Evolutionary conservation across 148 eudicot species (phyloP).

Genomic region (Nepenthes mirabilis): DNA sequence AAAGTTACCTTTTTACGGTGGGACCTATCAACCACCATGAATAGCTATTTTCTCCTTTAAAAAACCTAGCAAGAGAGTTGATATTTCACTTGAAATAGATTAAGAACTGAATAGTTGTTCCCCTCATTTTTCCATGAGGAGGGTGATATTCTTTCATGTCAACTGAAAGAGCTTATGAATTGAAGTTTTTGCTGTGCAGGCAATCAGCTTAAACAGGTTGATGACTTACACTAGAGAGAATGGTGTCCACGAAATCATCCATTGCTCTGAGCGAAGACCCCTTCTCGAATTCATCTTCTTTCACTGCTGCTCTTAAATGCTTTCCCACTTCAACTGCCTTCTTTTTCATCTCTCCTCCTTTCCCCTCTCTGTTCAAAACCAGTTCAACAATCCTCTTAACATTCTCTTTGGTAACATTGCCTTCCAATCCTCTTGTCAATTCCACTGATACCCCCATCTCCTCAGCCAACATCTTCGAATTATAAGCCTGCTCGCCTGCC

Average conservation of each 20-base stretch:
- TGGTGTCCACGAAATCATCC: conserved; percentile 4
- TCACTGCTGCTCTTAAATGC: conserved; percentile 23
- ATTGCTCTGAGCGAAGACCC: conserved; percentile 10
- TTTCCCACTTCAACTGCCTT: conserved; percentile 34
- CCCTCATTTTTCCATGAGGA: too few species aligned
- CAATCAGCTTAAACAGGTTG: too few species aligned
- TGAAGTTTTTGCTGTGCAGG: too few species aligned
- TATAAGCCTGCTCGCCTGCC: conserved; percentile 52
- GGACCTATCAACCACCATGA: too few species aligned
- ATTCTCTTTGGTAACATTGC: conserved; percentile 25
- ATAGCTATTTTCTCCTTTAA: too few species aligned
- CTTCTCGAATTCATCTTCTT: conserved; percentile 9
- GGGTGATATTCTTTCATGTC: too few species aligned
- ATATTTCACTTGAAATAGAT: too few species aligned
- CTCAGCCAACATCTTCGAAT: conserved; percentile 56
- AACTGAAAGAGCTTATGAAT: too few species aligned
- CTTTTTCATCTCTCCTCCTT: conserved; percentile 43
- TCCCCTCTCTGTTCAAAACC: conserved; percentile 34
- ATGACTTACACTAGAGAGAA: not conserved
- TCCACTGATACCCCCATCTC: conserved; percentile 60
- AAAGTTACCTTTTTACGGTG: too few species aligned
- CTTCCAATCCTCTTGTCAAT: conserved; percentile 45
- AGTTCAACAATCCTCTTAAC: conserved; percentile 33
- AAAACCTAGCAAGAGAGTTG: too few species aligned
- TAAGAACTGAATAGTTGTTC: too few species aligned